These are phyloP conservation scores for Globisporangium polare DNA, from an alignment of 352 stramenopile genomes.

Conservation along the genomic window DNA sequence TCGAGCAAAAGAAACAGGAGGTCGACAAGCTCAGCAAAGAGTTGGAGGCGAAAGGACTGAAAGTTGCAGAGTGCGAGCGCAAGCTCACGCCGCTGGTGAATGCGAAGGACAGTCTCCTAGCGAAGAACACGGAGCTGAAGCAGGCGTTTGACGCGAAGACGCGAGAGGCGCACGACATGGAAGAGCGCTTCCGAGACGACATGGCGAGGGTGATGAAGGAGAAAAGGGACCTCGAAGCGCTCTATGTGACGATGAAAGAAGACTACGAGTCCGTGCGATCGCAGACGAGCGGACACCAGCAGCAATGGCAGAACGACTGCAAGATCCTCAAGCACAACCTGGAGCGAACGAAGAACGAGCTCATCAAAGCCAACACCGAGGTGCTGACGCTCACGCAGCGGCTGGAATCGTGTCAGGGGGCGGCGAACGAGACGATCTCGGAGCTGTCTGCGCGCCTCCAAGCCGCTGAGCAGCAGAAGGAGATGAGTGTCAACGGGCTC, in stretches of 20 bases:
- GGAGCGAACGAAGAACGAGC: conserved; percentile 55
- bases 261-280: conserved; percentile 41
- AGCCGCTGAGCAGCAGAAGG: conserved; percentile 50
- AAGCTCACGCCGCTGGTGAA: conserved; percentile 47
- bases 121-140: conserved; percentile 54
- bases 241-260: conserved; percentile 42
- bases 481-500: conserved; percentile 28
- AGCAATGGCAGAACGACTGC: conserved; percentile 45
- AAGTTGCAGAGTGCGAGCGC: conserved; percentile 50
- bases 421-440: conserved; percentile 59
- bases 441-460: conserved; percentile 48
- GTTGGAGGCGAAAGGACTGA: conserved; percentile 38
- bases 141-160: conserved; percentile 46
- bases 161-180: conserved; percentile 41
- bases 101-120: conserved; percentile 49
- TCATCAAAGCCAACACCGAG: conserved; percentile 37
- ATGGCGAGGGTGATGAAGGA: conserved; percentile 36
- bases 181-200: conserved; percentile 54
- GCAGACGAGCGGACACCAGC: conserved; percentile 31
- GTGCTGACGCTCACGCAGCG: conserved; percentile 41
- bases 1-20: conserved; percentile 66
- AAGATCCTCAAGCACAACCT: conserved; percentile 43
- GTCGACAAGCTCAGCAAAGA: conserved; percentile 51
- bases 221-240: conserved; percentile 52
- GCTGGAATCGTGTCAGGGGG: conserved; percentile 46